phyloP scores from a whole-genome alignment of 495 filamentous ascomycete genomes.

The Podospora didyma region DNA sequence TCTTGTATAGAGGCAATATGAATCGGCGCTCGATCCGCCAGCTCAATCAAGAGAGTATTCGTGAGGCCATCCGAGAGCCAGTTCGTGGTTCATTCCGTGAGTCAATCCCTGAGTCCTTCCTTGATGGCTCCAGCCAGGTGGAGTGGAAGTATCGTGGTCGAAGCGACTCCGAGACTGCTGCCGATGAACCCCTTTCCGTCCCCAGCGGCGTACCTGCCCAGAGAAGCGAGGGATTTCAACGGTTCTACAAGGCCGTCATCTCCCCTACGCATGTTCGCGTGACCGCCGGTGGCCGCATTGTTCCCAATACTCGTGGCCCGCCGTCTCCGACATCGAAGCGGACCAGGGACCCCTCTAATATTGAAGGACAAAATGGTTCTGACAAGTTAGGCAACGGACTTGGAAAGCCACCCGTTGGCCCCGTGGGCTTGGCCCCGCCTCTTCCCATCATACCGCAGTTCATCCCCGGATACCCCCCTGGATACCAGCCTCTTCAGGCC shows the following conservation, averaged over 20 bases:
- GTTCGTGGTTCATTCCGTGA: slow-evolving; percentile 1
- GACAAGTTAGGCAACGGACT: slow-evolving; percentile 17
- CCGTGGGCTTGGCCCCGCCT: slow-evolving; percentile 12
- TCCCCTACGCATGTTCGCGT: slow-evolving; percentile 53
- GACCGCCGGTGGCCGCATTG: slow-evolving; percentile 53
- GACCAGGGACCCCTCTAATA: slow-evolving; percentile 26
- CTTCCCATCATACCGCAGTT: slow-evolving; percentile 20
- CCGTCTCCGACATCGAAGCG: slow-evolving; percentile 42
- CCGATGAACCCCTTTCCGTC: slow-evolving; percentile 40
- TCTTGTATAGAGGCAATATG: slow-evolving; percentile 27
- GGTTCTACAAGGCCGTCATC: slow-evolving; percentile 52
- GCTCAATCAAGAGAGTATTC: background rate
- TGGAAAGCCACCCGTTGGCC: slow-evolving; percentile 13
- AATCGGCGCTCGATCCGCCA: slow-evolving; percentile 17
- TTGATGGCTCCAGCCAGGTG: slow-evolving; percentile 3
- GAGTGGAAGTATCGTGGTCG: slow-evolving; percentile 44
- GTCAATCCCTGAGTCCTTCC: background rate
- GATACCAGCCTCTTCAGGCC: slow-evolving; percentile 25
- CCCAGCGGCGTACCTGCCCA: slow-evolving; percentile 43
- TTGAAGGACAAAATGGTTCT: slow-evolving; percentile 9
- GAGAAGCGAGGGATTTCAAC: slow-evolving; percentile 50
- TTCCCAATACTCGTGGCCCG: slow-evolving; percentile 50
- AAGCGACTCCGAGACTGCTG: slow-evolving; percentile 28
- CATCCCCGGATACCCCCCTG: slow-evolving; percentile 23
- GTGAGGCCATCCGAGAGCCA: slow-evolving; percentile 2